Base-by-base conservation (phyloP, 768 basidiomycete species). In the Nidularia sp. region DNA sequence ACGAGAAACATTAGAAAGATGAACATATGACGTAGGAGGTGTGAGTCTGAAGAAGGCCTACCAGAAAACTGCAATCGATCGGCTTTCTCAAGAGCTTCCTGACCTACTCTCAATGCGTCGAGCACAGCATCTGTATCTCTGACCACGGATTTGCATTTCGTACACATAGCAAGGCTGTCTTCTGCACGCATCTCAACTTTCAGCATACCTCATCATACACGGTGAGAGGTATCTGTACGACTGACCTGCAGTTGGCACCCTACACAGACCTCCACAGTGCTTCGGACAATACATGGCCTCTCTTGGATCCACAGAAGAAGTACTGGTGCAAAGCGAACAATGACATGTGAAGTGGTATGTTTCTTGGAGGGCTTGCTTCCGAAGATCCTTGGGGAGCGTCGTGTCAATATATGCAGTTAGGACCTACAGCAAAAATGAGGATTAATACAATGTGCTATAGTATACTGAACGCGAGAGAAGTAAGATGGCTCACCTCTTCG, bases 341-440 rank as follows among this genome's bases (percentile, higher is more conserved):
- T 52, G 58, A 59, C 95, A 98, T 6, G 60, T 69, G 60, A 98
- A 98, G 57, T 80, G 77, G 66, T 98, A 97, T 0, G 88, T 85
- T 53, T 87, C 84, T 43, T 69, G 60, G 15, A 98, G 74, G 1
- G 78, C 70, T 33, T 67, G 64, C 54, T 80, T 85, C 31, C 95
- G 75, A 15, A 74, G 63, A 0, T 60, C 52, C 7, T 67, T 70
- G 0, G 93, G 88, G 2, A 89, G 70, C 0, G 92, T 90, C 0
- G 88, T 83, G 63, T 98, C 96, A 44, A 97, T 76, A 57, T 98
- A 98, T 6, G 90, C 75, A 0, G 87, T 93, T 34, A 88, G 56
- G 43, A 98, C 75, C 93, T 94, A 50, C 4, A 42, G 35, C 5
- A 32, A 35, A 34, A 48, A 44, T 18, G 9, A 39, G 36, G 36